Percentiles rank a stretch among this genome's conserved stretches.
These are phyloP conservation scores for Tirmania nivea DNA, from an alignment of 495 filamentous ascomycete species.

Conservation along the genomic window DNA sequence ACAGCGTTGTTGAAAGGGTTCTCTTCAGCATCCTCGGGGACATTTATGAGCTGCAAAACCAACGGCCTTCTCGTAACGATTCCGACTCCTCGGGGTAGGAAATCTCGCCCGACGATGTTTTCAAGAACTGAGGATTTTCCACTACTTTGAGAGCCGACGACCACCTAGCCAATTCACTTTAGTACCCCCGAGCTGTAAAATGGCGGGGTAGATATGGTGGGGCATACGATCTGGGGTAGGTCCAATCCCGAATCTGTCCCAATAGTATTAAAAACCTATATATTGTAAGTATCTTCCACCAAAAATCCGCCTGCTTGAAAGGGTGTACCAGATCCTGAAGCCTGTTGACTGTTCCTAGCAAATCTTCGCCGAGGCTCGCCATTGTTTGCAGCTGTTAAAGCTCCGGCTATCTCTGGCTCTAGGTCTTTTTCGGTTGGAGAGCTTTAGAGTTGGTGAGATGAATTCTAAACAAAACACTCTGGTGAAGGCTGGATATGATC, in stretches of 20 bases:
- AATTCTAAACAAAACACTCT: no score
- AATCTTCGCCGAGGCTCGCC: constrained; percentile 57
- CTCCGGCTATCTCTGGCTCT: no score
- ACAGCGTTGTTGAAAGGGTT: constrained; percentile 49
- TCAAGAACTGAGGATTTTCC: constrained; percentile 99
- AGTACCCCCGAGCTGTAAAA: neutral
- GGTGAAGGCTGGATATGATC: no score
- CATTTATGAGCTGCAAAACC: constrained; percentile 94
- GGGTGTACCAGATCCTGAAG: constrained; percentile 59
- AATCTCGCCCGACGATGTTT: constrained; percentile 96
- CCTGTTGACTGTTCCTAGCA: constrained; percentile 84
- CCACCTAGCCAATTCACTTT: constrained; percentile 40
- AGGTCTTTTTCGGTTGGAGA: no score
- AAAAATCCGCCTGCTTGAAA: neutral
- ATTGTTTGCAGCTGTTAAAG: constrained; percentile 2
- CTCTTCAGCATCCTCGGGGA: constrained; percentile 56
- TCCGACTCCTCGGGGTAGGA: constrained; percentile 84
- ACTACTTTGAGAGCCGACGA: constrained; percentile 94
- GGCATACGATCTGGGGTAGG: constrained; percentile 84
- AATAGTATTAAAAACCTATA: constrained; percentile 78
- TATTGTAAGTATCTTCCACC: neutral
- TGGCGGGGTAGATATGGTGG: constrained; percentile 2
- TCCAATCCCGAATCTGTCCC: constrained; percentile 87
- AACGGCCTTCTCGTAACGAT: constrained; percentile 88
- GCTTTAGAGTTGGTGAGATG: no score